phyloP scores from a whole-genome alignment of 768 basidiomycete genomes.

The Mrakia gelida region DNA sequence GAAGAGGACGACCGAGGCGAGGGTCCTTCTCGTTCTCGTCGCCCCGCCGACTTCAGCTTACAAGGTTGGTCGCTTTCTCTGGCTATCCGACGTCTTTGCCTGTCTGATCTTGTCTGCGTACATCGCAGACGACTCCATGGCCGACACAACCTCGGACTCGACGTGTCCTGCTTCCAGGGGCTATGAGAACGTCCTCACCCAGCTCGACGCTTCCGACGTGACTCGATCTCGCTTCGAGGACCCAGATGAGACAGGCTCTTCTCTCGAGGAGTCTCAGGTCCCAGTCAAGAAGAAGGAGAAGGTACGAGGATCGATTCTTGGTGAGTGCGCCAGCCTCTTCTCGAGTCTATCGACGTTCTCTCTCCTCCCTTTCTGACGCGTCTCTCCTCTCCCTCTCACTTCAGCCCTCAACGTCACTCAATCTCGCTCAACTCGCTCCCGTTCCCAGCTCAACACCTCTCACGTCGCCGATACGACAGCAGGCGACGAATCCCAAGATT shows the following conservation, averaged over 20 bases:
- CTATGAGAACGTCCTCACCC: conserved; percentile 6
- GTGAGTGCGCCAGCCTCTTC: background rate
- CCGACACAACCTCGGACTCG: background rate
- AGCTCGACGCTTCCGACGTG: background rate
- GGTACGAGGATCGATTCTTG: background rate
- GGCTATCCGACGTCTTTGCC: background rate
- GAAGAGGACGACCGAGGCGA: background rate
- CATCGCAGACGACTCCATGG: background rate
- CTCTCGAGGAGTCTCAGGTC: background rate
- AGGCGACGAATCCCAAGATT: conserved; percentile 2
- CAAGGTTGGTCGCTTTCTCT: background rate
- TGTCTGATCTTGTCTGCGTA: background rate
- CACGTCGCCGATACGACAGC: background rate
- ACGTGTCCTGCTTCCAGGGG: background rate
- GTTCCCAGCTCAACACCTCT: background rate
- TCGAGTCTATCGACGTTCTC: background rate
- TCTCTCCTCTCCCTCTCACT: background rate
- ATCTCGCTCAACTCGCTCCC: background rate
- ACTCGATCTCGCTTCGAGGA: background rate
- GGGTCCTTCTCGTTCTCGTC: background rate
- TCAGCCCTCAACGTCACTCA: background rate
- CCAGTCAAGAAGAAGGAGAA: background rate
- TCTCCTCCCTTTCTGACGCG: no score
- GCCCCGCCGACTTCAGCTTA: background rate
- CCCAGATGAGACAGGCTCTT: background rate